phyloP scores from a whole-genome alignment of 371 early-diverging fungal genomes.

The Umbelopsis sp. region DNA sequence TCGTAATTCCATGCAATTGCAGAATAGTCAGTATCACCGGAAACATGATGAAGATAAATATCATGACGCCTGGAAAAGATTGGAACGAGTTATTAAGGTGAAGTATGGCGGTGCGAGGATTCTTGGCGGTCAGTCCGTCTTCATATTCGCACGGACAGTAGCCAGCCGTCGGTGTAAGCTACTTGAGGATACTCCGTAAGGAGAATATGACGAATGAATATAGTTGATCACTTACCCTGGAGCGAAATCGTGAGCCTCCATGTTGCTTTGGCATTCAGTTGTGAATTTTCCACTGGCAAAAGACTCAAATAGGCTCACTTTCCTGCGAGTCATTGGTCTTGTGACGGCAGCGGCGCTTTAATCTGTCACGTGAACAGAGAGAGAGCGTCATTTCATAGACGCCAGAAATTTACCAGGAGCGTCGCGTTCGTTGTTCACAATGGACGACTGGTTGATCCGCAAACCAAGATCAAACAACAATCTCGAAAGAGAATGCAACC shows the following conservation, averaged over 20 bases:
- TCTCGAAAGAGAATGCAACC: neutral
- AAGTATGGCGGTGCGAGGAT: neutral
- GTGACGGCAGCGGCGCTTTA: neutral
- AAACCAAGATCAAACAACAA: neutral
- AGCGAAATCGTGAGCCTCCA: slow-evolving; percentile 14
- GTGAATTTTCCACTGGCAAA: slow-evolving; percentile 3
- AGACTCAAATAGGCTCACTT: neutral
- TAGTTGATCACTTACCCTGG: neutral
- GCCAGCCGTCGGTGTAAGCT: neutral
- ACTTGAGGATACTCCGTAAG: too few species aligned
- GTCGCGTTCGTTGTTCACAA: slow-evolving; percentile 10
- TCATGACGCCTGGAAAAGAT: neutral
- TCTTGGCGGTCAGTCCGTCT: neutral
- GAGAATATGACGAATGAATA: neutral
- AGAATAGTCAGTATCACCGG: neutral
- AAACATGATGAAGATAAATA: neutral
- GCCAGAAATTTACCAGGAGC: neutral
- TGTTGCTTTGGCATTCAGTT: slow-evolving; percentile 10
- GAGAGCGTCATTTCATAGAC: neutral
- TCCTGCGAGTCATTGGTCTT: slow-evolving; percentile 5
- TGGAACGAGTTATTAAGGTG: neutral
- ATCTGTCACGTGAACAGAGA: neutral
- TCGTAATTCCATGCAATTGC: neutral
- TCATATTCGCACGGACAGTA: neutral
- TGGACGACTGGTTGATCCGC: slow-evolving; percentile 3